Evolutionary conservation across 495 filamentous ascomycete genomes (phyloP).

Genomic region (Amniculicola lignicola): DNA sequence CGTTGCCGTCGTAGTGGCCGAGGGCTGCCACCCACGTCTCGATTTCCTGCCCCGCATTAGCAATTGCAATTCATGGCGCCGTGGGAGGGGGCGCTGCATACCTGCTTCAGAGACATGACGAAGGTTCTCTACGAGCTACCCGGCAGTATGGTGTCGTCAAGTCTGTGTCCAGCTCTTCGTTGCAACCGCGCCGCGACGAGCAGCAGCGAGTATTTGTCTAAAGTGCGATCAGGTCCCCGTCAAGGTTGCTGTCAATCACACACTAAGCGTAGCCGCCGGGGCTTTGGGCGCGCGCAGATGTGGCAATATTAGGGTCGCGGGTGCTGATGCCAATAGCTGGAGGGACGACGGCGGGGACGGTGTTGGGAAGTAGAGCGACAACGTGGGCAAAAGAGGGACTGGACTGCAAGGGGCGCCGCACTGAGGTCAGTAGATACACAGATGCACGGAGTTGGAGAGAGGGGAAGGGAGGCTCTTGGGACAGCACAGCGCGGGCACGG

Average conservation of each 20-base stretch:
- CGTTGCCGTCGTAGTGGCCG: conserved; percentile 89
- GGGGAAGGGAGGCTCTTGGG: conserved; percentile 18
- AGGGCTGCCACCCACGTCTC: conserved; percentile 96
- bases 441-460: conserved; percentile 15
- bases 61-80: conserved; percentile 5
- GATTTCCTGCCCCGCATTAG: conserved; percentile 71
- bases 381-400: conserved; percentile 12
- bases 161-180: conserved; percentile 3
- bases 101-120: conserved; percentile 40
- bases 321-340: neutral
- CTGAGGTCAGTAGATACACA: conserved; percentile 34
- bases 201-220: conserved; percentile 13
- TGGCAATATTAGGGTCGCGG: neutral
- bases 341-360: too few species aligned
- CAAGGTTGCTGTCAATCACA: too few species aligned
- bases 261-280: conserved; percentile 23
- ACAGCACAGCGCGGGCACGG: conserved; percentile 18
- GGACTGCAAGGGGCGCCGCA: conserved; percentile 18
- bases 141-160: conserved; percentile 35
- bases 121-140: conserved; percentile 24
- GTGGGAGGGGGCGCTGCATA: conserved; percentile 5
- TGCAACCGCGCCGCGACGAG: too few species aligned
- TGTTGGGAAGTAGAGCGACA: too few species aligned
- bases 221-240: conserved; percentile 3
- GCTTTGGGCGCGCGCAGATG: conserved; percentile 7